Base-by-base conservation (phyloP, 2,329 filamentous ascomycete species). In the Pseudofabraea citricarpa region DNA sequence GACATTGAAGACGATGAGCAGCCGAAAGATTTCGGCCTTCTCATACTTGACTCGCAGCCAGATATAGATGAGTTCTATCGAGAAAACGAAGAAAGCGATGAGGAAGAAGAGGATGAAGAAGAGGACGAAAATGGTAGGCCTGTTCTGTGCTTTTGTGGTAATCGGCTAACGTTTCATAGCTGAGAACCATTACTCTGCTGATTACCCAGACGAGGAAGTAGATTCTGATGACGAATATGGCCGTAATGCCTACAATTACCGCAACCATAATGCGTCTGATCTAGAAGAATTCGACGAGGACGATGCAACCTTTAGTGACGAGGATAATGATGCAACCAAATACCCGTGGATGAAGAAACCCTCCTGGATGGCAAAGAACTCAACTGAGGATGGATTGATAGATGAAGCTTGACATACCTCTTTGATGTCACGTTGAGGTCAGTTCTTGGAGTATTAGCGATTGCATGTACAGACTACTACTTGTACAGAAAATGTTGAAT, bases 151-250 rank as follows among this genome's bases (percentile, higher is more conserved):
- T 20, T n/a, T 12, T 36, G 16, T 29, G 10, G 29, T 12, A 37
- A 20, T 8, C 48, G 18, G 38, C 51, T 54, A 56, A 54, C 22
- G 8, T 2, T 6, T 24, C 32, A n/a, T 47, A 82, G 83, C 86
- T 26, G 86, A 90, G 59, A 84, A 88, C 56, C 82, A 88, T 63
- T 89, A 90, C 58, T 80, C 81, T 3, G 83, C 85, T 42, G 86
- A 90, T 60, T 90, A 90, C 53, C 86, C 86, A 1, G 86, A 90
- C 49, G 85, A 90, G 42, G 86, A 90, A 59, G 74, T 89, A 12
- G 82, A 79, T 35, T 83, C 79, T 13, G 85, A 89, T 53, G 81
- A 85, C 51, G 81, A 85, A 60, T 77, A 72, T 48, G 75, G 71
- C 33, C 67, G 70, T 8, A 72, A 78, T 43, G 60, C 77, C 2